A percentile compares a stretch with the other conserved stretches of the same genome.
Evolutionary conservation across 306 rosid species (phyloP).

Genomic region (Albizia julibrissin): DNA sequence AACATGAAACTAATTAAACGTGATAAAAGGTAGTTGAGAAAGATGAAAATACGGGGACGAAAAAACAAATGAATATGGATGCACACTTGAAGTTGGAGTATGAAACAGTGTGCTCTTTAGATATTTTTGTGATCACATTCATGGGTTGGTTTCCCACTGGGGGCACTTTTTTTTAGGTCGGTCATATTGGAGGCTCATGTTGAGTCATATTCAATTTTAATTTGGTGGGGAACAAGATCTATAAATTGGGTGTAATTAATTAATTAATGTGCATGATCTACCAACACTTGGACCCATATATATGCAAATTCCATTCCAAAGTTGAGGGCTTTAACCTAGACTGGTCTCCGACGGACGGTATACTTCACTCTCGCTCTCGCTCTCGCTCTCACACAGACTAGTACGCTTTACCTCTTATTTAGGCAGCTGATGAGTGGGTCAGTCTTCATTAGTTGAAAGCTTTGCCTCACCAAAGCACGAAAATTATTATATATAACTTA

Average conservation of each 20-base stretch:
- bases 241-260: not conserved
- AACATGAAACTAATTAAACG: not conserved
- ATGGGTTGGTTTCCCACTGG: slow-evolving; percentile 23
- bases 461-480: slow-evolving; percentile 18
- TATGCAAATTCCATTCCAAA: slow-evolving; percentile 3
- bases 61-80: slow-evolving; percentile 29
- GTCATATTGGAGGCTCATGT: slow-evolving; percentile 37
- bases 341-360: slow-evolving; percentile 26
- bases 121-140: slow-evolving; percentile 23
- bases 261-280: not conserved
- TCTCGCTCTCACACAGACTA: slow-evolving; percentile 23
- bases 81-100: slow-evolving; percentile 36
- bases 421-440: slow-evolving; percentile 15
- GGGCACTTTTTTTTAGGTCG: slow-evolving; percentile 23
- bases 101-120: slow-evolving; percentile 37
- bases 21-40: slow-evolving; percentile 33
- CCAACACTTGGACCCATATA: slow-evolving; percentile 8
- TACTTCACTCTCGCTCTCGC: not conserved
- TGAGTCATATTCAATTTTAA: slow-evolving; percentile 42
- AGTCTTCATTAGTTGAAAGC: slow-evolving; percentile 22
- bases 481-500: not conserved
- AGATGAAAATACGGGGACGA: not conserved
- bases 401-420: slow-evolving; percentile 2
- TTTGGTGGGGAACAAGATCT: not conserved
- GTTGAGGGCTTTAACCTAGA: slow-evolving; percentile 11